phyloP scores from a whole-genome alignment of 352 stramenopile species.

The Aphanomyces euteiches region DNA sequence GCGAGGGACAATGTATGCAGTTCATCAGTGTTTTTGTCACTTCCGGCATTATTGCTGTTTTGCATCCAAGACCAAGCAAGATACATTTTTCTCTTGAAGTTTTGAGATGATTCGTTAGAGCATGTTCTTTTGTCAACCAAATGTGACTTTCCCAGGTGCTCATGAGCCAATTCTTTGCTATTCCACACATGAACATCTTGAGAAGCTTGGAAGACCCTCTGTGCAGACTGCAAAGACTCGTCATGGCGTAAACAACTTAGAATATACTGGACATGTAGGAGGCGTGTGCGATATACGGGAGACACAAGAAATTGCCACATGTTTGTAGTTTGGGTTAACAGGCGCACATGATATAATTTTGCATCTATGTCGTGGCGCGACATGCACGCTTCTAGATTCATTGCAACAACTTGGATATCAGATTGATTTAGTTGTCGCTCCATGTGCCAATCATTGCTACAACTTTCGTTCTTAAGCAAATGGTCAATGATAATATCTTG shows the following conservation, averaged over 20 bases:
- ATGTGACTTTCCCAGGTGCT: no score
- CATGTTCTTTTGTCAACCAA: no score
- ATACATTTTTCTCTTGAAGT: no score
- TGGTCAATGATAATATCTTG: slow-evolving; percentile 16
- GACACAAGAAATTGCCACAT: slow-evolving; percentile 25
- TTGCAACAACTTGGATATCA: slow-evolving; percentile 3
- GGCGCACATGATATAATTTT: slow-evolving; percentile 10
- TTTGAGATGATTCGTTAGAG: no score
- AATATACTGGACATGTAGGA: slow-evolving; percentile 18
- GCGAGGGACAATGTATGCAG: no score
- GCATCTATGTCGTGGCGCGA: slow-evolving; percentile 1
- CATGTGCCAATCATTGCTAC: background rate
- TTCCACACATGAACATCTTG: background rate
- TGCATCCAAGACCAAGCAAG: no score
- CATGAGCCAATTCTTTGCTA: no score
- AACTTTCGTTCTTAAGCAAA: background rate
- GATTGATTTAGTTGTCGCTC: background rate
- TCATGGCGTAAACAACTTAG: background rate
- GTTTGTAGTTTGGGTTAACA: slow-evolving; percentile 16
- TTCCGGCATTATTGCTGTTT: no score
- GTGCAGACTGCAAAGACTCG: background rate
- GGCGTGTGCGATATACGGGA: slow-evolving; percentile 18
- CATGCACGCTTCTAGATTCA: slow-evolving; percentile 15
- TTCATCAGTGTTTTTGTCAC: no score
- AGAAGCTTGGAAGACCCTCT: background rate